A percentile compares a stretch with the other conserved stretches of the same genome.
Conservation (phyloP, 345 rosid species). For the Salix caprea region DNA sequence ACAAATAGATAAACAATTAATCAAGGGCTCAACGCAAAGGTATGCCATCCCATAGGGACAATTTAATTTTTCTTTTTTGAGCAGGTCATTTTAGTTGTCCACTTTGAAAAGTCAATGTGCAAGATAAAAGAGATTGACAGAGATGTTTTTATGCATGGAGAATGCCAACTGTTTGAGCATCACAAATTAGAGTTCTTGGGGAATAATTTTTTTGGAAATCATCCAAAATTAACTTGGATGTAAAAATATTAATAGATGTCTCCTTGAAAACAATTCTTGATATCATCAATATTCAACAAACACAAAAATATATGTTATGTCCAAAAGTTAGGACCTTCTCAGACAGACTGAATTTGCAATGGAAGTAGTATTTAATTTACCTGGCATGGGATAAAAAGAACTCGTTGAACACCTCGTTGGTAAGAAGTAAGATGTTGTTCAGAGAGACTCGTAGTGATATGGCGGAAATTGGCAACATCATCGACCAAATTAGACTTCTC, state of each 20-base stretch:
- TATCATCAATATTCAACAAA: not conserved
- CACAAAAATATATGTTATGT: not conserved
- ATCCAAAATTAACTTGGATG: not conserved
- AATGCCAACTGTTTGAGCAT: not conserved
- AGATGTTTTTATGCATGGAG: not conserved
- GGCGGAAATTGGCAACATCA: constrained; percentile 85
- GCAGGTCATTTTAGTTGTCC: not conserved
- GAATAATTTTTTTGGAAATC: not conserved
- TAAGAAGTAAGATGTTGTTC: constrained; percentile 71
- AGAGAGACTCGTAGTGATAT: constrained; percentile 68
- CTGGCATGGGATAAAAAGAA: constrained; percentile 97
- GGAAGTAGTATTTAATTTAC: constrained; percentile 26
- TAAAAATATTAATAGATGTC: not conserved
- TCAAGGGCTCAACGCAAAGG: not conserved
- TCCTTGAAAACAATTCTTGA: not conserved
- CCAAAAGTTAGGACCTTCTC: not conserved
- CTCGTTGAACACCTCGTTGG: constrained; percentile 72
- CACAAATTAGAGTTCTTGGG: not conserved
- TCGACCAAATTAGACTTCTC: constrained; percentile 97
- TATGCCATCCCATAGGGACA: not conserved
- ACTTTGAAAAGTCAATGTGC: not conserved
- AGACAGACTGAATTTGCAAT: not conserved
- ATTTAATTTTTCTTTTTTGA: not conserved
- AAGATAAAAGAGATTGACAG: not conserved
- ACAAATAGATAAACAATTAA: not conserved